These are phyloP conservation scores for Flaveria sonorensis DNA, from an alignment of 129 eudicot species.

Conservation along the genomic window DNA sequence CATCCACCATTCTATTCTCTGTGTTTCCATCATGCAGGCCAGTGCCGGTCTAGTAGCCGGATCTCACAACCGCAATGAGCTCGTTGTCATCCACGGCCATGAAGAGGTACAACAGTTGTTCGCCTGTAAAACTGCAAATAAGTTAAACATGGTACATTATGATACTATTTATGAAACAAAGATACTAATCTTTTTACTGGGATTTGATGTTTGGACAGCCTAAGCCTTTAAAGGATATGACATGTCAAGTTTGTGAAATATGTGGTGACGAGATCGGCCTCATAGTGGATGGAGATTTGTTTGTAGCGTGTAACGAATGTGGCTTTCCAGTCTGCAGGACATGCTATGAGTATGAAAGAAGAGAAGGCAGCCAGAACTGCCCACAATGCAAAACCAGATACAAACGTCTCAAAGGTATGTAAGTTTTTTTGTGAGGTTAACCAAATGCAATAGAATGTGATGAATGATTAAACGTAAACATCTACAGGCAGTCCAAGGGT, in stretches of 20 bases:
- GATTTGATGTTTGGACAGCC: conserved; percentile 50
- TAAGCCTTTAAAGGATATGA: conserved; percentile 83
- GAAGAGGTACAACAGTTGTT: conserved; percentile 63
- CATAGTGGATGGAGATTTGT: conserved; percentile 86
- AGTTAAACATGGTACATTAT: neutral
- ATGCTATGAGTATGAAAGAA: conserved; percentile 93
- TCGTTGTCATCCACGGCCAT: conserved; percentile 93
- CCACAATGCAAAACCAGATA: conserved; percentile 97
- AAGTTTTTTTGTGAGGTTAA: neutral
- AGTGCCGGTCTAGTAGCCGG: conserved; percentile 99
- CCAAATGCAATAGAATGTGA: neutral
- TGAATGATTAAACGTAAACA: neutral
- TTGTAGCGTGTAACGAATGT: conserved; percentile 96
- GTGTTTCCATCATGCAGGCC: conserved; percentile 76
- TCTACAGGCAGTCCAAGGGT: conserved; percentile 82
- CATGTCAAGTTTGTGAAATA: conserved; percentile 97
- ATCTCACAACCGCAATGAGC: conserved; percentile 97
- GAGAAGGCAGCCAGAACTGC: conserved; percentile 90
- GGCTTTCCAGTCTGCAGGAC: conserved; percentile 98
- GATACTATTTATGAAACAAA: neutral
- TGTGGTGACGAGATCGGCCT: conserved; percentile 93
- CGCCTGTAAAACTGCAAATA: neutral
- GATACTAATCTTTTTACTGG: conserved; percentile 11
- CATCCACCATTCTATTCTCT: conserved; percentile 18
- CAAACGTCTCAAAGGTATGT: conserved; percentile 85